These are phyloP conservation scores for Prunella vulgaris DNA, from an alignment of 257 asterid genomes.

Conservation along the genomic window DNA sequence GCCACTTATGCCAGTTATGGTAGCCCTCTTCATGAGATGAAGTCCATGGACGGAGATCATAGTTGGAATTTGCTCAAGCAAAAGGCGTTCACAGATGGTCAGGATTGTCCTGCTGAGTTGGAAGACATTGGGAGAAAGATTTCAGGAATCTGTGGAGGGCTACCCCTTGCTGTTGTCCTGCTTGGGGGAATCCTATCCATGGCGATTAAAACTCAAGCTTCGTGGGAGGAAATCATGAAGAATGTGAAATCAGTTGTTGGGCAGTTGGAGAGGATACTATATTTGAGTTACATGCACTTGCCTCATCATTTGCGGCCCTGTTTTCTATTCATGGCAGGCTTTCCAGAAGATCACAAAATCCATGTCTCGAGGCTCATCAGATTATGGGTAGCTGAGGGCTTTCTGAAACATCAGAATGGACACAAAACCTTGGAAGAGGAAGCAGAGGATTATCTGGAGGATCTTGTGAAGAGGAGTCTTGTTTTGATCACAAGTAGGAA, in stretches of 20 bases:
- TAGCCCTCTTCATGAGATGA: too few species aligned
- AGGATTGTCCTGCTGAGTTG: too few species aligned
- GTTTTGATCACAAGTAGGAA: too few species aligned
- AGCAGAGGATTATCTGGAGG: constrained; percentile 11
- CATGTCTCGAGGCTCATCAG: background rate
- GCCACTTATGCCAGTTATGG: too few species aligned
- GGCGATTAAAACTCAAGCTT: background rate
- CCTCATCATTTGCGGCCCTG: background rate
- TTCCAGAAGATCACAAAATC: background rate
- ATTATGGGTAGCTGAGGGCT: too few species aligned
- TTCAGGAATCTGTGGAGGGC: too few species aligned
- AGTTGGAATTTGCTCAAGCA: too few species aligned
- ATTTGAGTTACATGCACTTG: constrained; percentile 1
- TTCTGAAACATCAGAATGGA: background rate
- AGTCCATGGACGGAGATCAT: too few species aligned
- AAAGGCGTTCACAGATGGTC: too few species aligned
- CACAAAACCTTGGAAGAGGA: background rate
- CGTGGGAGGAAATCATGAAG: background rate
- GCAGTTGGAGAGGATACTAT: background rate
- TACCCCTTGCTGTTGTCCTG: constrained; percentile 5
- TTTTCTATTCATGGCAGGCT: background rate
- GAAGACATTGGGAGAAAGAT: too few species aligned
- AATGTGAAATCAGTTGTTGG: background rate
- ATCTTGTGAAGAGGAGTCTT: background rate
- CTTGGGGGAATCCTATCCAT: constrained; percentile 10